phyloP scores from a whole-genome alignment of 345 rosid genomes.

The Rhodamnia argentea region DNA sequence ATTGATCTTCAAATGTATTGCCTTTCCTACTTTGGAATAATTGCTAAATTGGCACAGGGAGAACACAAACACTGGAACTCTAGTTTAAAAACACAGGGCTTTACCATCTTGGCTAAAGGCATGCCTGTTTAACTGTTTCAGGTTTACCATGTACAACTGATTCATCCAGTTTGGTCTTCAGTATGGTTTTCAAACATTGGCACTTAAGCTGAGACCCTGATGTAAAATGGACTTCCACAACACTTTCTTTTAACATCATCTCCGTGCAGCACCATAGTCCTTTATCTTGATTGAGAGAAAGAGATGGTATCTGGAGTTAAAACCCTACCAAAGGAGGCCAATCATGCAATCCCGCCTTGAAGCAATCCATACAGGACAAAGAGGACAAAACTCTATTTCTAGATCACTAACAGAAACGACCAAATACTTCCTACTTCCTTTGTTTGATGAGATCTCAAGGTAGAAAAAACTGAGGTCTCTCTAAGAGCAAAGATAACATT shows the following conservation, averaged over 20 bases:
- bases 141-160: not conserved
- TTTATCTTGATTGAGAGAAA: not conserved
- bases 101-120: not conserved
- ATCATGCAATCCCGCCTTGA: not conserved
- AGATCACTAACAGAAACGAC: not conserved
- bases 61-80: not conserved
- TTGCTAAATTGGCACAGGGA: not conserved
- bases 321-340: not conserved
- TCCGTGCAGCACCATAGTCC: not conserved
- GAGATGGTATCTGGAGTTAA: not conserved
- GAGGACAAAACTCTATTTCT: not conserved
- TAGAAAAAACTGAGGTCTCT: not conserved
- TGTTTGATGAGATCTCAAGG: not conserved
- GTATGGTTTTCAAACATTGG: not conserved
- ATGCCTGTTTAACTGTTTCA: not conserved
- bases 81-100: not conserved
- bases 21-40: not conserved
- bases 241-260: not conserved
- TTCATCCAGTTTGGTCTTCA: not conserved
- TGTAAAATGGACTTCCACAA: not conserved
- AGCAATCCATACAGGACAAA: not conserved
- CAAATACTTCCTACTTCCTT: not conserved
- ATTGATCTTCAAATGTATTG: not conserved
- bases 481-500: not conserved
- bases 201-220: not conserved